Evolutionary conservation across 2,329 filamentous ascomycete genomes (phyloP).

Genomic region (Colletotrichum destructivum): DNA sequence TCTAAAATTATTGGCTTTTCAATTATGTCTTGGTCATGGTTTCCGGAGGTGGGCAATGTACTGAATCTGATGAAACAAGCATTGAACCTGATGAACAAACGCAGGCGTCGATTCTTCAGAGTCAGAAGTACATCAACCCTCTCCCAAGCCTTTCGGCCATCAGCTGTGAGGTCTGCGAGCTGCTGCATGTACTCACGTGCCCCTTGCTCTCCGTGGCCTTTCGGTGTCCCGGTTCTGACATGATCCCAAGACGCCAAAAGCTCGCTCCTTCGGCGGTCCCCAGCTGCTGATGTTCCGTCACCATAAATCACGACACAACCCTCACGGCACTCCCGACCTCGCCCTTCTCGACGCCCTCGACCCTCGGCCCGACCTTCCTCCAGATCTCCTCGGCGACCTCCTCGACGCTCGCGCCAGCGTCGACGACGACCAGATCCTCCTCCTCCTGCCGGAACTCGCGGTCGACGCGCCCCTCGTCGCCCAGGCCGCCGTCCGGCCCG

Average conservation of each 20-base stretch:
- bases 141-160: not conserved
- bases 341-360: constrained; percentile 66
- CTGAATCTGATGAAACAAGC: not conserved
- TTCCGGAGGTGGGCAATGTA: no score
- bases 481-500: constrained; percentile 49
- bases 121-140: not conserved
- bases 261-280: not conserved
- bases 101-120: not conserved
- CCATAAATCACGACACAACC: constrained; percentile 50
- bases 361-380: constrained; percentile 62
- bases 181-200: not conserved
- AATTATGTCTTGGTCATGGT: not conserved
- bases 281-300: not conserved
- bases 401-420: constrained; percentile 68
- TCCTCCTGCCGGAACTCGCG: constrained; percentile 62
- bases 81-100: not conserved
- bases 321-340: constrained; percentile 64
- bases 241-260: not conserved
- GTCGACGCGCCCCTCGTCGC: constrained; percentile 46
- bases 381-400: constrained; percentile 72
- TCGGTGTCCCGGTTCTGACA: not conserved
- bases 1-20: not conserved
- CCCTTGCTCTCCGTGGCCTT: not conserved
- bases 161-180: not conserved
- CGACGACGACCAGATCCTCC: constrained; percentile 68